Evolutionary conservation across 148 eudicot genomes (phyloP).

Genomic region (Heliosperma pusillum): DNA sequence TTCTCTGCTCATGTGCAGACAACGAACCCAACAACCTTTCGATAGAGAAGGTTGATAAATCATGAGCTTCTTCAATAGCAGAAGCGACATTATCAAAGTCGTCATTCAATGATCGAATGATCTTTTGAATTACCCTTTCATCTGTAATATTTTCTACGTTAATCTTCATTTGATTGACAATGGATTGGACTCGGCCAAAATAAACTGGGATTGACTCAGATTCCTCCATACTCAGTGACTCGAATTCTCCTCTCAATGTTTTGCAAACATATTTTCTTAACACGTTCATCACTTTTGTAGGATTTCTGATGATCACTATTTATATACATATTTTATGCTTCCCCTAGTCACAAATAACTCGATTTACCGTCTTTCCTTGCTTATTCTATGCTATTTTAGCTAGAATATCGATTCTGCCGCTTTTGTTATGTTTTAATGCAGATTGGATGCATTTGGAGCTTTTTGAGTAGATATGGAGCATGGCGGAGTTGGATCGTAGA

Average conservation of each 20-base stretch:
- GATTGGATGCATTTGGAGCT: no score
- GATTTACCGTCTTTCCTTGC: no score
- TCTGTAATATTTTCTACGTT: background rate
- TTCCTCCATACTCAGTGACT: background rate
- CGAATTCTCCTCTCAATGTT: slow-evolving; percentile 1
- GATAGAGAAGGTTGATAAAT: background rate
- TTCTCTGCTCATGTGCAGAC: background rate
- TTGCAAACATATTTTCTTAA: background rate
- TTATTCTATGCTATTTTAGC: no score
- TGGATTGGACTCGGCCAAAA: background rate
- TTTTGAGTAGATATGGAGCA: no score
- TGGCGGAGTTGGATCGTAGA: no score
- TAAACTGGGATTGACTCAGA: background rate
- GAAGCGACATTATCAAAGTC: background rate
- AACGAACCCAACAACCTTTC: slow-evolving; percentile 6
- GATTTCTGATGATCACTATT: no score
- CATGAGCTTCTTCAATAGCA: slow-evolving; percentile 1
- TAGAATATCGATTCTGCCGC: no score
- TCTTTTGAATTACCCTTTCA: background rate
- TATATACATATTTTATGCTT: no score
- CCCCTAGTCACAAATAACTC: no score
- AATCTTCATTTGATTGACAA: slow-evolving; percentile 9
- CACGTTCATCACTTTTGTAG: background rate
- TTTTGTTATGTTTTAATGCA: no score
- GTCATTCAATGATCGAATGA: background rate